Conservation (phyloP, 768 basidiomycete genomes). For the Daedalea quercina region DNA sequence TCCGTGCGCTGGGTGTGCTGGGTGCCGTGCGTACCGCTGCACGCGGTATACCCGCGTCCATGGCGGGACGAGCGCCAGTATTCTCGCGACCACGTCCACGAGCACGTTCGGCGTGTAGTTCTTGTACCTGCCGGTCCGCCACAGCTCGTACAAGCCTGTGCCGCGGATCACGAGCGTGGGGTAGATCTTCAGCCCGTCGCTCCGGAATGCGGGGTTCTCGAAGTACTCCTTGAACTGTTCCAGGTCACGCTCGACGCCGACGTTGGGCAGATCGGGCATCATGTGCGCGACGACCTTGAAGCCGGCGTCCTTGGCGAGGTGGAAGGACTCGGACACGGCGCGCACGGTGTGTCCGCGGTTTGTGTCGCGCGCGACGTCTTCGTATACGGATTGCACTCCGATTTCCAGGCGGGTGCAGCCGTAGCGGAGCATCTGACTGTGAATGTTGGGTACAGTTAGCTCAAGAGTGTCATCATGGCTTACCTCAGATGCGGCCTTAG, state of each 20-base stretch:
- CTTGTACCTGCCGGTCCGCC: slow-evolving; percentile 96
- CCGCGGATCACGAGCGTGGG: slow-evolving; percentile 97
- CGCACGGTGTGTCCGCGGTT: slow-evolving; percentile 99
- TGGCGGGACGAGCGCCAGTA: slow-evolving; percentile 93
- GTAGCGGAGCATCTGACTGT: slow-evolving; percentile 96
- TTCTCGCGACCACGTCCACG: slow-evolving; percentile 94
- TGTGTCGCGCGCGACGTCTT: slow-evolving; percentile 97
- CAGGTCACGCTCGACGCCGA: slow-evolving; percentile 93
- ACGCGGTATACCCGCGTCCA: slow-evolving; percentile 99
- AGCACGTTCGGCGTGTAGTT: slow-evolving; percentile 99
- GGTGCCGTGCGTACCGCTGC: slow-evolving; percentile 53
- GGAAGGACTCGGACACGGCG: slow-evolving; percentile 94
- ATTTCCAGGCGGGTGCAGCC: slow-evolving; percentile 98
- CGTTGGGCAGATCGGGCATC: slow-evolving; percentile 99
- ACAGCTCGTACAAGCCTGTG: slow-evolving; percentile 92
- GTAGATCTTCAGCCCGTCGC: slow-evolving; percentile 97
- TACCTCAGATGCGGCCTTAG: slow-evolving; percentile 92
- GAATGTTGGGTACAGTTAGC: not conserved
- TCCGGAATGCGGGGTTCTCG: slow-evolving; percentile 95
- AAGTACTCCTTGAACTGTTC: slow-evolving; percentile 99
- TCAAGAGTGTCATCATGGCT: slow-evolving; percentile 1
- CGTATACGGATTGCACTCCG: slow-evolving; percentile 98
- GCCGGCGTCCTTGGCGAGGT: slow-evolving; percentile 96
- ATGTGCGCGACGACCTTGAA: slow-evolving; percentile 99
- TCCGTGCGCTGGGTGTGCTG: not conserved